These are phyloP conservation scores for Capronia epimyces DNA, from an alignment of 2,329 filamentous ascomycete genomes.

Conservation along the genomic window DNA sequence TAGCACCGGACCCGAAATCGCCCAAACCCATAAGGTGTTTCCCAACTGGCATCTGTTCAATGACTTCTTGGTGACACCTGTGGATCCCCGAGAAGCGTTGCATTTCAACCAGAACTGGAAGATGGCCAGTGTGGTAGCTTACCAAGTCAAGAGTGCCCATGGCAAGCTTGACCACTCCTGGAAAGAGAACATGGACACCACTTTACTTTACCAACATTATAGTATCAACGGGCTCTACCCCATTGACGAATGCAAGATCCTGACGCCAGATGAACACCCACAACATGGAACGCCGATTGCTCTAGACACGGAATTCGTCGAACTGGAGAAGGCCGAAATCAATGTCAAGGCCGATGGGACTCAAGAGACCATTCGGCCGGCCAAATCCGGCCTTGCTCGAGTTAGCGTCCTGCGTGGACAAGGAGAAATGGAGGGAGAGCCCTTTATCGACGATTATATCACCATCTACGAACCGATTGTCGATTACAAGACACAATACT, in stretches of 20 bases:
- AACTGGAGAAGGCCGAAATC: constrained; percentile 86
- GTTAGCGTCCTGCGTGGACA: constrained; percentile 80
- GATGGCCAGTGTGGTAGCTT: constrained; percentile 78
- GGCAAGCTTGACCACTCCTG: constrained; percentile 80
- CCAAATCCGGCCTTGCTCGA: constrained; percentile 83
- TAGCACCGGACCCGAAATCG: constrained; percentile 56
- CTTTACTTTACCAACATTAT: constrained; percentile 72
- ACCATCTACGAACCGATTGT: constrained; percentile 78
- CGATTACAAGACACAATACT: constrained; percentile 91
- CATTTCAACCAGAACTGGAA: constrained; percentile 92
- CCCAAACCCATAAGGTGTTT: constrained; percentile 51
- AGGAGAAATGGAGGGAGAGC: constrained; percentile 70
- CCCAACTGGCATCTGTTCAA: constrained; percentile 88
- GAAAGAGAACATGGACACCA: constrained; percentile 79
- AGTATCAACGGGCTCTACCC: constrained; percentile 43
- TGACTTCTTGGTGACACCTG: constrained; percentile 82
- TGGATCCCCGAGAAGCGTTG: constrained; percentile 76
- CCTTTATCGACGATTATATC: constrained; percentile 98
- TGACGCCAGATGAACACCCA: constrained; percentile 57
- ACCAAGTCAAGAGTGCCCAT: constrained; percentile 73
- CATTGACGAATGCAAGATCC: constrained; percentile 35
- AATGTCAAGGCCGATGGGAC: constrained; percentile 94
- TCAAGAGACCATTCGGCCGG: constrained; percentile 84
- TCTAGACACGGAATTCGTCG: constrained; percentile 93
- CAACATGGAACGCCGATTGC: constrained; percentile 71